These are phyloP conservation scores for Metschnikowia anglica DNA, from an alignment of 805 yeast genomes.

Conservation along the genomic window DNA sequence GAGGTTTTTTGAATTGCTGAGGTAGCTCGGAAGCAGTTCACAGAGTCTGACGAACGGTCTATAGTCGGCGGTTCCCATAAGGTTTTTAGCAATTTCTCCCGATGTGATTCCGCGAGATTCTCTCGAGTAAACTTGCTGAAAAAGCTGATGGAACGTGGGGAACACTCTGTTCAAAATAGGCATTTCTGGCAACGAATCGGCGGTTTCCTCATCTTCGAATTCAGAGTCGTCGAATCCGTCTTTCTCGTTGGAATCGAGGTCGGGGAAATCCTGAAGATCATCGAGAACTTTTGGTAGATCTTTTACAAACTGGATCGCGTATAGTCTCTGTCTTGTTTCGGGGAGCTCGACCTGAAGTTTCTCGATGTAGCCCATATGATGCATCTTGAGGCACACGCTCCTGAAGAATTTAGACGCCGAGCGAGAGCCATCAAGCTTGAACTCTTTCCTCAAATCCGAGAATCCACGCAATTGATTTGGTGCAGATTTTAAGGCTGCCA, in stretches of 20 bases:
- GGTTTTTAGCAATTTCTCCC: constrained; percentile 46
- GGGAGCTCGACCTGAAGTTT: constrained; percentile 48
- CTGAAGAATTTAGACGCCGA: constrained; percentile 47
- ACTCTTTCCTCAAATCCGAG: constrained; percentile 58
- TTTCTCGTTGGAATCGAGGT: constrained; percentile 20
- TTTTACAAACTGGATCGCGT: constrained; percentile 42
- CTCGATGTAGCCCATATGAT: constrained; percentile 45
- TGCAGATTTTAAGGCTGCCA: constrained; percentile 52
- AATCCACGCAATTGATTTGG: constrained; percentile 61
- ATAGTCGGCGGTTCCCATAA: constrained; percentile 56
- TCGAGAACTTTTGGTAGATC: constrained; percentile 49
- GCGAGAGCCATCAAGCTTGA: constrained; percentile 46
- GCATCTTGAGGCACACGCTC: constrained; percentile 47
- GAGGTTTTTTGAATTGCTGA: constrained; percentile 28
- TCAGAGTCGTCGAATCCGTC: constrained; percentile 20
- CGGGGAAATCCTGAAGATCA: constrained; percentile 42
- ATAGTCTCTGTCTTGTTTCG: constrained; percentile 26
- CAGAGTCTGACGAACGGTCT: constrained; percentile 52
- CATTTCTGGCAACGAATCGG: constrained; percentile 2
- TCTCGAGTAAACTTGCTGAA: constrained; percentile 42
- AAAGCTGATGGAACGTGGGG: constrained; percentile 66
- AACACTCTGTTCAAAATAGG: constrained; percentile 52
- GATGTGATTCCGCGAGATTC: constrained; percentile 58
- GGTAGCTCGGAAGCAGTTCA: constrained; percentile 47
- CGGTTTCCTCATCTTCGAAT: constrained; percentile 21